Conservation (phyloP, 2,329 filamentous ascomycete genomes). For the Phoma sp. region DNA sequence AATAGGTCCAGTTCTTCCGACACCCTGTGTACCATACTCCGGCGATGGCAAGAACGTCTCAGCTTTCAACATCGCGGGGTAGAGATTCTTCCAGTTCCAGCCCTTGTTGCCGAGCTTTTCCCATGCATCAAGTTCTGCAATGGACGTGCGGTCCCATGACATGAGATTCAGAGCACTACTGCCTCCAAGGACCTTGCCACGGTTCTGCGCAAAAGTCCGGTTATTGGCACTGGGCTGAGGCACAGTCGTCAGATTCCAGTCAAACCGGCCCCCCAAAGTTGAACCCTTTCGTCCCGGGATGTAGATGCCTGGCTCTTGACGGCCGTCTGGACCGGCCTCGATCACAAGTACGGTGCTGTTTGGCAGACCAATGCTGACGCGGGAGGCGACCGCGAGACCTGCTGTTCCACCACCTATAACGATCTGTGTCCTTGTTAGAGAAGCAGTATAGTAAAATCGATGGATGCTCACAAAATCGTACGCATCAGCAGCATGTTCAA, state of each 20-base stretch:
- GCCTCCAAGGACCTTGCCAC: slow-evolving; percentile 58
- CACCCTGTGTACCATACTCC: slow-evolving; percentile 35
- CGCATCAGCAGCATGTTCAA: not conserved
- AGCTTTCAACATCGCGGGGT: slow-evolving; percentile 41
- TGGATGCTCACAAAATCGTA: slow-evolving; percentile 9
- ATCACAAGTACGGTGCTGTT: slow-evolving; percentile 31
- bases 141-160: slow-evolving; percentile 41
- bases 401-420: slow-evolving; percentile 37
- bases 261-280: slow-evolving; percentile 35
- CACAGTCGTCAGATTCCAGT: slow-evolving; percentile 54
- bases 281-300: slow-evolving; percentile 38
- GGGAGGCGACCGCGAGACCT: slow-evolving; percentile 39
- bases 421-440: slow-evolving; percentile 15
- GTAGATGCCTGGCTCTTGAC: slow-evolving; percentile 33
- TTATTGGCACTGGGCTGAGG: slow-evolving; percentile 51
- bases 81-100: slow-evolving; percentile 42
- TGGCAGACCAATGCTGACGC: slow-evolving; percentile 42
- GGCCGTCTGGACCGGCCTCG: slow-evolving; percentile 39
- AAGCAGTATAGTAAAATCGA: not conserved
- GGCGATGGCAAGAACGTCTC: slow-evolving; percentile 40
- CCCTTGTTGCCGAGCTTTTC: slow-evolving; percentile 40
- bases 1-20: slow-evolving; percentile 42
- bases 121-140: slow-evolving; percentile 43
- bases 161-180: slow-evolving; percentile 55
- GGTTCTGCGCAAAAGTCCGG: slow-evolving; percentile 51